Evolutionary conservation across 306 rosid genomes (phyloP).

Genomic region (Hylodesmum podocarpum): DNA sequence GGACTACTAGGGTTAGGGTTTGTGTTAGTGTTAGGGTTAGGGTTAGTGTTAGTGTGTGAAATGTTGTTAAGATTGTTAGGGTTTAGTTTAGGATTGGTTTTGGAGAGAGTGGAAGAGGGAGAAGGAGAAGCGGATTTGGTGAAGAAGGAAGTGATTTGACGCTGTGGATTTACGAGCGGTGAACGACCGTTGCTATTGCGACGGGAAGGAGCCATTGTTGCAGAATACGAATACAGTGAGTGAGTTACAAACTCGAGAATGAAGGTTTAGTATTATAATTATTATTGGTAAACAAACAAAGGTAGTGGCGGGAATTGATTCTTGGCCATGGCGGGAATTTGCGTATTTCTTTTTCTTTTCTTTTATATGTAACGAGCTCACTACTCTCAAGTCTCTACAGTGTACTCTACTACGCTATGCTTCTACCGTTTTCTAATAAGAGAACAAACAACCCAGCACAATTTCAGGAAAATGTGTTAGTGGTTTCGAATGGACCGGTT

Average conservation of each 20-base stretch:
- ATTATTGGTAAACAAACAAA: neutral
- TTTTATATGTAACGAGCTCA: no score
- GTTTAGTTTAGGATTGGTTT: slow-evolving; percentile 25
- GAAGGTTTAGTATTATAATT: no score
- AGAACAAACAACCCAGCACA: no score
- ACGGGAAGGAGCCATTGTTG: slow-evolving; percentile 55
- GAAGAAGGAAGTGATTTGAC: slow-evolving; percentile 91
- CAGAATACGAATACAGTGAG: neutral
- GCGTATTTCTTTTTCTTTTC: neutral
- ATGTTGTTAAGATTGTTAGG: slow-evolving; percentile 28
- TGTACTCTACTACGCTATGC: no score
- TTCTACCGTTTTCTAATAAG: neutral
- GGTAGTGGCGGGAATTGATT: slow-evolving; percentile 41
- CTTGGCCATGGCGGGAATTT: slow-evolving; percentile 33
- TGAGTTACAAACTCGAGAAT: no score
- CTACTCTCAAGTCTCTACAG: no score
- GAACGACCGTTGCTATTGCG: slow-evolving; percentile 79
- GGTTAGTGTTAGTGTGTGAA: slow-evolving; percentile 9
- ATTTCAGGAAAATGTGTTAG: no score
- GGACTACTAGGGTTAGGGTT: slow-evolving; percentile 26
- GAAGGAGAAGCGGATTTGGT: slow-evolving; percentile 52
- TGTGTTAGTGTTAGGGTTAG: slow-evolving; percentile 17
- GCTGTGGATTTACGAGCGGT: slow-evolving; percentile 70
- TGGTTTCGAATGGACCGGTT: no score
- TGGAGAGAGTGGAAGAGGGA: slow-evolving; percentile 33